These are phyloP conservation scores for Cutaneotrichosporon dermatis DNA, from an alignment of 1,284 basidiomycete genomes.

Conservation along the genomic window DNA sequence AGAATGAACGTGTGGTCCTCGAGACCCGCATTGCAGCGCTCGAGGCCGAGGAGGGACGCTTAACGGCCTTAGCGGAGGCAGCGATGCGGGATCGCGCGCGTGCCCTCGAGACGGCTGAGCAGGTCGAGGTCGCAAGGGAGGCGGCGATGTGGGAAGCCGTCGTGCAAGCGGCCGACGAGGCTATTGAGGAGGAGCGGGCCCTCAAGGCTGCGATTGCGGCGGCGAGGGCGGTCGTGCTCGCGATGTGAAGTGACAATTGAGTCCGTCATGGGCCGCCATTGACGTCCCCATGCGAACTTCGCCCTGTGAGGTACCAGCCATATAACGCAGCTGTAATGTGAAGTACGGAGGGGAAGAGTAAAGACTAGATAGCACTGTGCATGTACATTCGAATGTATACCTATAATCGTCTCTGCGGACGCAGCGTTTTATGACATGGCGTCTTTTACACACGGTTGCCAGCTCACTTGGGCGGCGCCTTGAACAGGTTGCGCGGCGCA, in stretches of 20 bases:
- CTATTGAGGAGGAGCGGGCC: conserved; percentile 14
- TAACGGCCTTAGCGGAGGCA: conserved; percentile 2
- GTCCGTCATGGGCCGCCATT: no score
- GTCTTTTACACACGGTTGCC: no score
- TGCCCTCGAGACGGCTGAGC: conserved; percentile 2
- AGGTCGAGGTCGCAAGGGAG: conserved; percentile 5
- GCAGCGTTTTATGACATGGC: no score
- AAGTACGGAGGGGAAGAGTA: no score
- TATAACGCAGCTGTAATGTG: no score
- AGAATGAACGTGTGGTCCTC: conserved; percentile 7
- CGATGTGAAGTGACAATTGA: background rate
- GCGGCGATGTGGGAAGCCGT: conserved; percentile 12
- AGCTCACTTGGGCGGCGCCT: background rate
- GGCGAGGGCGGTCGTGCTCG: background rate
- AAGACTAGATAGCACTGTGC: no score
- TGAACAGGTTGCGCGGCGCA: conserved; percentile 36
- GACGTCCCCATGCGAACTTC: no score
- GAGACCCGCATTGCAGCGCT: conserved; percentile 8
- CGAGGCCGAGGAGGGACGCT: conserved; percentile 8
- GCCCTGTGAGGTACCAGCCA: no score
- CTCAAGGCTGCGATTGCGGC: conserved; percentile 5
- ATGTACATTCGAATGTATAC: no score
- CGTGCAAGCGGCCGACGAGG: conserved; percentile 12
- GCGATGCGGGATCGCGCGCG: conserved; percentile 11
- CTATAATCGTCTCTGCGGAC: no score